A percentile compares a stretch with the other conserved stretches of the same genome.
phyloP scores from a whole-genome alignment of 148 eudicot genomes.

The Fagopyrum esculentum region DNA sequence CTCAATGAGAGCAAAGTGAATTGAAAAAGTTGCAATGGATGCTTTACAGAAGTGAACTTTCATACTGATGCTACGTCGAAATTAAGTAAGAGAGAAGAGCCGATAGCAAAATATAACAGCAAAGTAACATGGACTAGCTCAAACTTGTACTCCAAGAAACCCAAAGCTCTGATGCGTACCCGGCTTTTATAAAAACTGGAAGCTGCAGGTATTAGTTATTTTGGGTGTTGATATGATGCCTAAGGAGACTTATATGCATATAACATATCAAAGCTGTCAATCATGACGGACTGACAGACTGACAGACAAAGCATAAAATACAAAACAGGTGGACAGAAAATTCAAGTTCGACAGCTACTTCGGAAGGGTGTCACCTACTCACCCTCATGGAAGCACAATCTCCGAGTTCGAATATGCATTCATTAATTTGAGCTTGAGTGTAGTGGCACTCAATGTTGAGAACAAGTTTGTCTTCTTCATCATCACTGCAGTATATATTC shows the following conservation, averaged over 20 bases:
- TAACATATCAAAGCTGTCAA: neutral
- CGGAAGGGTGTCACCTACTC: conserved; percentile 14
- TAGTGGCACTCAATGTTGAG: conserved; percentile 68
- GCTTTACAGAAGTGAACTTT: neutral
- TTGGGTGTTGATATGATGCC: neutral
- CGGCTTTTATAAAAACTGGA: neutral
- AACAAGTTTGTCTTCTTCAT: conserved; percentile 73
- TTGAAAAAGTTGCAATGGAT: neutral
- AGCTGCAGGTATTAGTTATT: neutral
- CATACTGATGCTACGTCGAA: neutral
- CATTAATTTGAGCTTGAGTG: conserved; percentile 51
- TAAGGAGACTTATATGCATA: neutral
- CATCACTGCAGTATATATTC: conserved; percentile 40
- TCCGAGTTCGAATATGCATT: conserved; percentile 45
- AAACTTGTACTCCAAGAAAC: neutral
- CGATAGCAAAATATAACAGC: neutral
- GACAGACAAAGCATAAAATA: neutral
- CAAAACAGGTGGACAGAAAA: neutral
- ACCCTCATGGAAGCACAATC: conserved; percentile 88
- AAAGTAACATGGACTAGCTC: neutral
- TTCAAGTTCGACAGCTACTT: neutral
- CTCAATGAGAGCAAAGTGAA: neutral
- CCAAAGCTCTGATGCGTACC: neutral
- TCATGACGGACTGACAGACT: neutral
- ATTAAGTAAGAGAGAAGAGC: neutral